These are phyloP conservation scores for Cornus florida DNA, from an alignment of 148 eudicot genomes.

Conservation along the genomic window DNA sequence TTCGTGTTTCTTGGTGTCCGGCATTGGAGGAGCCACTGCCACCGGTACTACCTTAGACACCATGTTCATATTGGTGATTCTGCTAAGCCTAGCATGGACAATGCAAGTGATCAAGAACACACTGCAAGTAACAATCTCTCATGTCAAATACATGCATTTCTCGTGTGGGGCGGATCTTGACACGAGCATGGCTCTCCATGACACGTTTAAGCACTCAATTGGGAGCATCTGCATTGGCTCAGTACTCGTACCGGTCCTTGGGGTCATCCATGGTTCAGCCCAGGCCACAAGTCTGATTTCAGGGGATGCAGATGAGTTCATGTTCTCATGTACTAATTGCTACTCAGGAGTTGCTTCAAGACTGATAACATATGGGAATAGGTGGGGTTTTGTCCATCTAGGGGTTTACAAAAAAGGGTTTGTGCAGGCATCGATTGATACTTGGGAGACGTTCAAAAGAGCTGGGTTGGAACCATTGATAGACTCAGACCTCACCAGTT, in stretches of 20 bases:
- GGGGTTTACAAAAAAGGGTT: conserved; percentile 62
- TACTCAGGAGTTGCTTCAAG: conserved; percentile 44
- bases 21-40: conserved; percentile 64
- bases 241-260: conserved; percentile 40
- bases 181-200: conserved; percentile 14
- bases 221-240: conserved; percentile 57
- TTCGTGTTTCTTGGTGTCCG: conserved; percentile 37
- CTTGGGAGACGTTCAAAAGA: conserved; percentile 60
- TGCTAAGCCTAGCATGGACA: conserved; percentile 44
- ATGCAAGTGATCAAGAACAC: conserved; percentile 60
- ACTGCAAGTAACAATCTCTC: conserved; percentile 45
- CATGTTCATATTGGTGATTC: conserved; percentile 23
- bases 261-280: conserved; percentile 40
- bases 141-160: conserved; percentile 45
- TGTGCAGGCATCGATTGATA: conserved; percentile 51
- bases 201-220: conserved; percentile 17
- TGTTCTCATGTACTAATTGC: conserved; percentile 67
- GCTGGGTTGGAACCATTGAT: conserved; percentile 44
- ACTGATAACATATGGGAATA: conserved; percentile 43
- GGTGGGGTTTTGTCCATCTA: conserved; percentile 73
- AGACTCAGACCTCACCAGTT: conserved; percentile 58
- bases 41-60: conserved; percentile 15
- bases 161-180: conserved; percentile 28
- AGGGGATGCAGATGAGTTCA: conserved; percentile 68
- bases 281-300: conserved; percentile 41